phyloP scores from a whole-genome alignment of 1,284 basidiomycete genomes.

The Fomitiporia mediterranea region DNA sequence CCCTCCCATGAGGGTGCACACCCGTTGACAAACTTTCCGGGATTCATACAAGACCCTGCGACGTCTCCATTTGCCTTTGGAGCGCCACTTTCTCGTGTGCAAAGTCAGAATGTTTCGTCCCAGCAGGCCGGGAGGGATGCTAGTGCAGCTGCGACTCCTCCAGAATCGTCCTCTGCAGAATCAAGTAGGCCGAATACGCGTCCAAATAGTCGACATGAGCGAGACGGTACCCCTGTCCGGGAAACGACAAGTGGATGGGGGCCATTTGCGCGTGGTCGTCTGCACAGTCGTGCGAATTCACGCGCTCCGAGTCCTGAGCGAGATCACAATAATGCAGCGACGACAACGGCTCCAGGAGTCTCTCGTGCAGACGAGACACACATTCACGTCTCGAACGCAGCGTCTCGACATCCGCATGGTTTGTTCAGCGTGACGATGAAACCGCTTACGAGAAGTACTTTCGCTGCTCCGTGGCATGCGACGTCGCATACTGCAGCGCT shows the following conservation, averaged over 20 bases:
- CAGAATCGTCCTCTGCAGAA: slow-evolving; percentile 9
- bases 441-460: slow-evolving; percentile 45
- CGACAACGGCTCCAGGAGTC: slow-evolving; percentile 26
- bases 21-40: slow-evolving; percentile 28
- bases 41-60: slow-evolving; percentile 20
- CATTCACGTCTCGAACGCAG: slow-evolving; percentile 45
- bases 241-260: slow-evolving; percentile 26
- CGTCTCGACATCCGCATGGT: slow-evolving; percentile 46
- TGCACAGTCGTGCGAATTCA: slow-evolving; percentile 33
- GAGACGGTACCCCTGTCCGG: not conserved
- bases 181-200: slow-evolving; percentile 32
- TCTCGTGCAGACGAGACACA: slow-evolving; percentile 39
- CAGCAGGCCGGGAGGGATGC: slow-evolving; percentile 1
- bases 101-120: not conserved
- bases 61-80: slow-evolving; percentile 5
- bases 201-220: slow-evolving; percentile 28
- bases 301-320: slow-evolving; percentile 37
- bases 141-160: slow-evolving; percentile 1
- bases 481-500: slow-evolving; percentile 28
- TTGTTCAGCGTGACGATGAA: slow-evolving; percentile 61
- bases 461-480: slow-evolving; percentile 33
- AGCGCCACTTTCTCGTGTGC: slow-evolving; percentile 4
- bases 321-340: slow-evolving; percentile 28
- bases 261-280: slow-evolving; percentile 36
- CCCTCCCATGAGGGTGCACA: slow-evolving; percentile 27